Evolutionary conservation across 768 basidiomycete genomes (phyloP), one percentile per base, ranked within the genome.

Genomic region (Leccinum boreale): DNA sequence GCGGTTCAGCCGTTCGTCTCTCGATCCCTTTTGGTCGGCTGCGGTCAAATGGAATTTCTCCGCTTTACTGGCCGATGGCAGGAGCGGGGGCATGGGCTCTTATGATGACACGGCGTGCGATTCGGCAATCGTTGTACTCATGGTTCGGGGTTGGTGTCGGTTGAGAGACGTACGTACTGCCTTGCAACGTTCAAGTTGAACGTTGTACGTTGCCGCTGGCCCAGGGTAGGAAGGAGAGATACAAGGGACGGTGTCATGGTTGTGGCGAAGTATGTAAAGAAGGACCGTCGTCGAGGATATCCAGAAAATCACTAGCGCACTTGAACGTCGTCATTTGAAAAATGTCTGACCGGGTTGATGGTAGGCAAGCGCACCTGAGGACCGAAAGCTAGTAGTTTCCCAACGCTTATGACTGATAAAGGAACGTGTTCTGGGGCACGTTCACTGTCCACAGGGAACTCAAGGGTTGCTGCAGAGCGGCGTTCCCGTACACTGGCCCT

Each of bases 11-110:
- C 95, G 85, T 63, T 96, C 92, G 64, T 95, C 90, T 45, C 96
- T 80, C 23, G 93, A 89, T 0, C 95, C 95, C 1, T 90, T 91
- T 67, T 97, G 95, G 72, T 98, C 96, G 0, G 96, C 96, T 4
- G 96, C 95, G 0, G 92, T 95, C 23, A 98, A 78, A 58, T 97
- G 78, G 74, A 95, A 98, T 89, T 67, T 88, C 28, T 28, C 28
- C 1, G 29, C 11, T 31, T 31, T 90, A 1, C 83, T 90, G 14
- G 87, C 85, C 0, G 87, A 81, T 0, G 87, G 87, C 2, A 92
- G 79, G 4, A 90, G 81, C 15, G 11, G 74, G 68, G 4, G 82
- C 0, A 77, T 73, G 2, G 78, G 71, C 33, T 79, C 73, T 44
- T 79, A 77, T 36, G 77, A 73, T 31, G 29, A 59, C 39, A 64